These are phyloP conservation scores for Pholiota molesta DNA, from an alignment of 768 basidiomycete genomes.

Conservation along the genomic window DNA sequence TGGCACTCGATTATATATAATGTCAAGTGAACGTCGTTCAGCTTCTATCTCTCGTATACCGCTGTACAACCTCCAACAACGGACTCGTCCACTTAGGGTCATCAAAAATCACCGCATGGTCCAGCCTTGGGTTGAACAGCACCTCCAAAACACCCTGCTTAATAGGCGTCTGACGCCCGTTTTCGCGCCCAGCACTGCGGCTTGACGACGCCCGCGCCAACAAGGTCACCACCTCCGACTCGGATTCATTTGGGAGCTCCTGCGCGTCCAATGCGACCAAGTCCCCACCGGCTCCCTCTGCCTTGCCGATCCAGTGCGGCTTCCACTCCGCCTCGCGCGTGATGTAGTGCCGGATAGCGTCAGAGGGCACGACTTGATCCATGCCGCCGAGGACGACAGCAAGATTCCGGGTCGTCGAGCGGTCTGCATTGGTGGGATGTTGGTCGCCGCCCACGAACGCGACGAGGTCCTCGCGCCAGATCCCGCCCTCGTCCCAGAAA, in stretches of 20 bases:
- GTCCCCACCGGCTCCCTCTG: neutral
- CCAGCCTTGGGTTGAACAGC: slow-evolving; percentile 37
- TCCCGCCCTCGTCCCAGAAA: slow-evolving; percentile 65
- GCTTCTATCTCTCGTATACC: slow-evolving; percentile 20
- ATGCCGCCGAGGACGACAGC: slow-evolving; percentile 38
- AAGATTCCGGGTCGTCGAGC: slow-evolving; percentile 24
- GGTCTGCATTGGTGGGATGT: neutral
- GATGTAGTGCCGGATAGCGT: slow-evolving; percentile 37
- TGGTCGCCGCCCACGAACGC: slow-evolving; percentile 22
- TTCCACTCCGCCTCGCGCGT: slow-evolving; percentile 25
- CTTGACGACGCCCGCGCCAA: neutral
- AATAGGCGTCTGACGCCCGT: neutral
- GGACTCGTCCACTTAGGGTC: slow-evolving; percentile 28
- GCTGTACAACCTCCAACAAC: slow-evolving; percentile 32
- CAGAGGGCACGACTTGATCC: slow-evolving; percentile 44
- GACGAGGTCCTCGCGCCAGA: slow-evolving; percentile 61
- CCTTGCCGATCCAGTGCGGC: neutral
- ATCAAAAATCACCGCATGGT: slow-evolving; percentile 48
- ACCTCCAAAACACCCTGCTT: slow-evolving; percentile 31
- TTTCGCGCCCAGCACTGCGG: neutral
- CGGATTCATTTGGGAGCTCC: neutral
- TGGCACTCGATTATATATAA: neutral
- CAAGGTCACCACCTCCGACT: neutral
- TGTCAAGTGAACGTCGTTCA: neutral
- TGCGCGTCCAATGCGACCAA: neutral